Evolutionary conservation across 495 filamentous ascomycete species (phyloP).

Genomic region (Tuber indicum): DNA sequence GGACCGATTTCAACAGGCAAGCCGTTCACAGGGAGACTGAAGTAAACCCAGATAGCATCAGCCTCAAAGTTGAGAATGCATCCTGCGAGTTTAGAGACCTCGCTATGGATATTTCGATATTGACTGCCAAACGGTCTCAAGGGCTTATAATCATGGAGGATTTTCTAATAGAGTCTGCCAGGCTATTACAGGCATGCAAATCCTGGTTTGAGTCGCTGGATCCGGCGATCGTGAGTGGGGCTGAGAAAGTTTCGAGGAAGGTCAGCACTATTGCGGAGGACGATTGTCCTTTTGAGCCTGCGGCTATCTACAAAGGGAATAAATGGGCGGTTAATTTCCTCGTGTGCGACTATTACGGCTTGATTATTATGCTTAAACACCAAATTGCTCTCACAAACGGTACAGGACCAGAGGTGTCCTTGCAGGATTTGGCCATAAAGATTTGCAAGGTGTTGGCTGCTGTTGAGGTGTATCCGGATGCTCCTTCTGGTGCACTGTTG

Average conservation of each 20-base stretch:
- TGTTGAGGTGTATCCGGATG: slow-evolving; percentile 64
- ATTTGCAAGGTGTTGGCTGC: slow-evolving; percentile 72
- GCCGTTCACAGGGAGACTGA: slow-evolving; percentile 56
- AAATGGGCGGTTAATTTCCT: slow-evolving; percentile 68
- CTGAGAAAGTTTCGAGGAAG: slow-evolving; percentile 23
- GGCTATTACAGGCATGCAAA: slow-evolving; percentile 24
- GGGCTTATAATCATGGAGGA: slow-evolving; percentile 57
- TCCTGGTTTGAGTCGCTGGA: slow-evolving; percentile 36
- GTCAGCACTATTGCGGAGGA: slow-evolving; percentile 51
- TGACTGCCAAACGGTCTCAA: slow-evolving; percentile 66
- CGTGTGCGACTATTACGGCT: slow-evolving; percentile 69
- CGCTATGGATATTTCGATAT: slow-evolving; percentile 69
- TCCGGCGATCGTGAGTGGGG: slow-evolving; percentile 29
- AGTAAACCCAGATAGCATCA: slow-evolving; percentile 56
- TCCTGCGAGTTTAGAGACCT: slow-evolving; percentile 64
- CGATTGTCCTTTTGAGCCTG: slow-evolving; percentile 60
- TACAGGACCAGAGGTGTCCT: slow-evolving; percentile 46
- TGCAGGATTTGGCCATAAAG: slow-evolving; percentile 58
- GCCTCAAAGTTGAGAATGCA: slow-evolving; percentile 59
- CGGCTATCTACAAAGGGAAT: slow-evolving; percentile 58
- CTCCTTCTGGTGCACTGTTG: slow-evolving; percentile 61
- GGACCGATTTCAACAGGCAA: slow-evolving; percentile 63
- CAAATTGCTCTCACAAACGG: slow-evolving; percentile 53
- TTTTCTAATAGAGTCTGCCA: slow-evolving; percentile 46
- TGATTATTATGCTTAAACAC: slow-evolving; percentile 72